These are phyloP conservation scores for Huntiella savannae DNA, from an alignment of 2,329 filamentous ascomycete species.

Conservation along the genomic window DNA sequence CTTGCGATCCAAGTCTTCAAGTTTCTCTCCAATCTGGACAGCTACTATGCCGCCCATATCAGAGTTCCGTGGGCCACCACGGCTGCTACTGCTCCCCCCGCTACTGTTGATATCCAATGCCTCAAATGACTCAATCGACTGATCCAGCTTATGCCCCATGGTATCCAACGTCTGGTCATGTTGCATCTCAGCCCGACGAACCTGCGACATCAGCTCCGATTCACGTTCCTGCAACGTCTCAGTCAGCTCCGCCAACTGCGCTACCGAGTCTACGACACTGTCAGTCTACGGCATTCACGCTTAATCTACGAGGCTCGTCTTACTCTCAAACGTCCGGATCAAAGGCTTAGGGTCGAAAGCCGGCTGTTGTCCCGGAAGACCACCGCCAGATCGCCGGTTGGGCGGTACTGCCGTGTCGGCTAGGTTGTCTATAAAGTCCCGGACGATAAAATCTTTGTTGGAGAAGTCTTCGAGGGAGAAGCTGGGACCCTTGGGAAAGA, in stretches of 20 bases:
- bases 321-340: conserved; percentile 82
- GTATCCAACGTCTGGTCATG: conserved; percentile 83
- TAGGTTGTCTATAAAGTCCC: conserved; percentile 88
- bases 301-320: conserved; percentile 12
- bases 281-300: not conserved
- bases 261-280: conserved; percentile 33
- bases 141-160: conserved; percentile 71
- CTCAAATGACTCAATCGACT: conserved; percentile 84
- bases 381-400: conserved; percentile 57
- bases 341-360: conserved; percentile 89
- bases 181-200: conserved; percentile 76
- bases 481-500: conserved; percentile 60
- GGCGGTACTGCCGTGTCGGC: conserved; percentile 68
- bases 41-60: conserved; percentile 43
- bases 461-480: conserved; percentile 83
- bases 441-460: conserved; percentile 86
- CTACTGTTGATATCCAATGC: conserved; percentile 55
- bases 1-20: conserved; percentile 90
- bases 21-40: conserved; percentile 79
- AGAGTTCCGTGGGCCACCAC: conserved; percentile 18
- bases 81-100: conserved; percentile 23
- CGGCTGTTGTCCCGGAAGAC: conserved; percentile 22
- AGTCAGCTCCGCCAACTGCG: conserved; percentile 48
- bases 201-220: conserved; percentile 75
- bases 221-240: conserved; percentile 80